These are phyloP conservation scores for Linderniella brevidens DNA, from an alignment of 257 asterid species.

Conservation along the genomic window DNA sequence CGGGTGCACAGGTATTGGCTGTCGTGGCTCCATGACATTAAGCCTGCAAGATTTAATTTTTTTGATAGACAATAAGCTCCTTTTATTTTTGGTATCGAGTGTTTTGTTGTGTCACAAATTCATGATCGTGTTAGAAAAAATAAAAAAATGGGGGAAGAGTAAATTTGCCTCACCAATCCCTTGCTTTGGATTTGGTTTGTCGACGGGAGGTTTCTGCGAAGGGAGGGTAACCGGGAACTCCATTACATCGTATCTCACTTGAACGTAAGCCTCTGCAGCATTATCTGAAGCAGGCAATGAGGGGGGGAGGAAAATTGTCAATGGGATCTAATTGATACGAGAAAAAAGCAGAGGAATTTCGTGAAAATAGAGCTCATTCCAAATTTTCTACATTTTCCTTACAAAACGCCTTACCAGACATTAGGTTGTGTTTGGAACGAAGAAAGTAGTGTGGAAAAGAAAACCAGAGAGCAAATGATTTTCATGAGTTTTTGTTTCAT, in stretches of 20 bases:
- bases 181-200: conserved; percentile 94
- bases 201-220: conserved; percentile 76
- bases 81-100: background rate
- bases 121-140: background rate
- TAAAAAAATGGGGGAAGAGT: background rate
- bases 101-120: background rate
- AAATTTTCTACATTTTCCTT: too few relatives aligned
- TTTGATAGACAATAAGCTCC: too few relatives aligned
- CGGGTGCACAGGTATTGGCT: conserved; percentile 80
- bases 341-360: too few relatives aligned
- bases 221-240: conserved; percentile 81
- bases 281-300: conserved; percentile 31
- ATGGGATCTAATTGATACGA: background rate
- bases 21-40: conserved; percentile 86
- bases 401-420: too few relatives aligned
- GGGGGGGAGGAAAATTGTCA: background rate
- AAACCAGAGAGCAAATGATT: too few relatives aligned
- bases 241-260: conserved; percentile 72
- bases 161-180: conserved; percentile 44
- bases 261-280: conserved; percentile 40
- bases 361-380: too few relatives aligned
- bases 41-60: conserved; percentile 45
- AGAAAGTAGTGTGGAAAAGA: too few relatives aligned
- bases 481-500: too few relatives aligned
- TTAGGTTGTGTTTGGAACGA: too few relatives aligned